phyloP scores from a whole-genome alignment of 495 filamentous ascomycete species.

The Umbilicaria muhlenbergii region DNA sequence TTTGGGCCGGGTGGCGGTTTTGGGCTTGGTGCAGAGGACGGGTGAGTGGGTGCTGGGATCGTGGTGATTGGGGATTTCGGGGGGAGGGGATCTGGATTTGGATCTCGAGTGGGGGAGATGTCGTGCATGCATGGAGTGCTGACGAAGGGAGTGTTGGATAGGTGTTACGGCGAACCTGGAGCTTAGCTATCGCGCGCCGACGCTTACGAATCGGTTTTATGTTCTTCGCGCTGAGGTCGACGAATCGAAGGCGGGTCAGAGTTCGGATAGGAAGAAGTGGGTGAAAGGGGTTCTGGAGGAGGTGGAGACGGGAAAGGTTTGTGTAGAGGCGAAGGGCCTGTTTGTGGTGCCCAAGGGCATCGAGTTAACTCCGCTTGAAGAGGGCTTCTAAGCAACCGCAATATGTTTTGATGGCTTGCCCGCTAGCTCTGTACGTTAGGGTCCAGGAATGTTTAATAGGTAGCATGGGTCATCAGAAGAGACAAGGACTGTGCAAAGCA shows the following conservation, averaged over 20 bases:
- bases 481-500: too few relatives aligned
- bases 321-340: conserved; percentile 40
- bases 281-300: conserved; percentile 27
- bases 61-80: too few relatives aligned
- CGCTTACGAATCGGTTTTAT: conserved; percentile 45
- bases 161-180: conserved; percentile 52
- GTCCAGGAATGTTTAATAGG: too few relatives aligned
- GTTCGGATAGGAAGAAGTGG: conserved; percentile 47
- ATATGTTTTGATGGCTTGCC: too few relatives aligned
- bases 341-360: conserved; percentile 47
- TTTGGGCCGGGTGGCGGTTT: conserved; percentile 35
- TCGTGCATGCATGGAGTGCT: too few relatives aligned
- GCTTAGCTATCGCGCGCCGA: conserved; percentile 43
- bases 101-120: too few relatives aligned
- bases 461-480: too few relatives aligned
- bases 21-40: conserved; percentile 15
- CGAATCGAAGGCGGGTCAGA: conserved; percentile 17
- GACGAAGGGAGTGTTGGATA: not conserved
- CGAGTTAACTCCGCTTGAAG: conserved; percentile 27
- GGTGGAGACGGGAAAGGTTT: conserved; percentile 36
- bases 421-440: too few relatives aligned
- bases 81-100: too few relatives aligned
- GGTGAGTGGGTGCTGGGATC: conserved; percentile 8
- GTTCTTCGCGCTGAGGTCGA: conserved; percentile 37
- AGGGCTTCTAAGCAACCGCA: conserved; percentile 20